Evolutionary conservation across 495 filamentous ascomycete genomes (phyloP).

Genomic region (Cenococcum geophilum): DNA sequence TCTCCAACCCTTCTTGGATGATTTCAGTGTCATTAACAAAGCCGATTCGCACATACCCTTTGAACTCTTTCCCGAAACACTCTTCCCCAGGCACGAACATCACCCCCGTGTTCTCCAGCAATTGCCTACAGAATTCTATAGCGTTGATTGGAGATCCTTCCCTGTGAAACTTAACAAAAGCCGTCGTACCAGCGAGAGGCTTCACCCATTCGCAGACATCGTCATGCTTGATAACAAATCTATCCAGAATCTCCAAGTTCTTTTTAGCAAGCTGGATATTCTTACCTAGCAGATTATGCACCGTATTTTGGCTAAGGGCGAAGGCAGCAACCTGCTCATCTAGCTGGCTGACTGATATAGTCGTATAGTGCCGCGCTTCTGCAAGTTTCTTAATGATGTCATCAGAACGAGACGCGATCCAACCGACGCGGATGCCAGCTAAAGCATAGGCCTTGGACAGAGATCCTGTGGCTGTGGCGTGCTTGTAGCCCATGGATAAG

Average conservation of each 20-base stretch:
- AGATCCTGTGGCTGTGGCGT: constrained; percentile 68
- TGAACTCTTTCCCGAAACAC: constrained; percentile 75
- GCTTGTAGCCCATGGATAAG: constrained; percentile 64
- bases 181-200: constrained; percentile 78
- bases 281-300: constrained; percentile 60
- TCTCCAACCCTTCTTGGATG: constrained; percentile 59
- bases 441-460: constrained; percentile 83
- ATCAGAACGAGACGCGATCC: constrained; percentile 65
- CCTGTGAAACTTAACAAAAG: constrained; percentile 64
- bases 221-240: constrained; percentile 59
- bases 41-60: constrained; percentile 73
- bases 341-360: constrained; percentile 75
- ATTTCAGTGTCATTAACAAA: constrained; percentile 70
- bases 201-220: constrained; percentile 64
- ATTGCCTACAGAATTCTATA: constrained; percentile 60
- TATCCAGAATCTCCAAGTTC: constrained; percentile 62
- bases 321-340: constrained; percentile 75
- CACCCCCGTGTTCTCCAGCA: constrained; percentile 67
- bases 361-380: constrained; percentile 70
- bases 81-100: constrained; percentile 69
- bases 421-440: constrained; percentile 76
- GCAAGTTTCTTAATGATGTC: constrained; percentile 61
- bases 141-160: constrained; percentile 66
- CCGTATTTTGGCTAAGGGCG: constrained; percentile 57
- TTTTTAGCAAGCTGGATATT: constrained; percentile 66